Conservation (phyloP, 768 basidiomycete species). For the Cystobasidium ongulense region DNA sequence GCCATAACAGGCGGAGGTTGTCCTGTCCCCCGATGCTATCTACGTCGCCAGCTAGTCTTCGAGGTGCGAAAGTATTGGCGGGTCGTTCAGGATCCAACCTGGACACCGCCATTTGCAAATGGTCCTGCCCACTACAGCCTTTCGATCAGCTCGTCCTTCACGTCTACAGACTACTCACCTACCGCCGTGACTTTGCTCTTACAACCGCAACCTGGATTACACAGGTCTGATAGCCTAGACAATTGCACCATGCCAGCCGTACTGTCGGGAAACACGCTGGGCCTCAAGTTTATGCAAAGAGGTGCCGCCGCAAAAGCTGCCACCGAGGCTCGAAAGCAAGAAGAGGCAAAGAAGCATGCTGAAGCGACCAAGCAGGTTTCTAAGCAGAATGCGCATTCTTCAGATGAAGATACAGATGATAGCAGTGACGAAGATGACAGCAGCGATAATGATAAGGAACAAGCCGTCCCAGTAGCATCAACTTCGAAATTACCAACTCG, state of each 20-base stretch:
- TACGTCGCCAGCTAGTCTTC: background rate
- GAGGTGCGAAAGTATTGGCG: background rate
- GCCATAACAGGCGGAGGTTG: background rate
- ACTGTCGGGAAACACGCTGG: conserved; percentile 6
- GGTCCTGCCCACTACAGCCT: no score
- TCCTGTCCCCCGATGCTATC: background rate
- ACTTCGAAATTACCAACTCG: background rate
- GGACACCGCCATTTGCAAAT: no score
- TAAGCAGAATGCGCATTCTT: background rate
- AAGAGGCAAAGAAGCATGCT: background rate
- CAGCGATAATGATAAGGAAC: background rate
- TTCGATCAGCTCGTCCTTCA: no score
- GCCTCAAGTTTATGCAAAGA: conserved; percentile 22
- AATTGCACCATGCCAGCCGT: background rate
- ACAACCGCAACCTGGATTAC: no score
- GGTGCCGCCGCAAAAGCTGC: conserved; percentile 11
- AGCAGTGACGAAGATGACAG: background rate
- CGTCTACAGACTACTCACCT: no score
- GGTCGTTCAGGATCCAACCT: no score
- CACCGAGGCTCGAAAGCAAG: background rate
- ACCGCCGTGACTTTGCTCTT: no score
- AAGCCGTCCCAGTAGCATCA: background rate
- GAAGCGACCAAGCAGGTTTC: background rate
- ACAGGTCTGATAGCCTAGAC: no score
- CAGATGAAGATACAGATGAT: background rate